Base-by-base conservation (phyloP, 768 basidiomycete genomes). In the Hemileccinum impolitum region DNA sequence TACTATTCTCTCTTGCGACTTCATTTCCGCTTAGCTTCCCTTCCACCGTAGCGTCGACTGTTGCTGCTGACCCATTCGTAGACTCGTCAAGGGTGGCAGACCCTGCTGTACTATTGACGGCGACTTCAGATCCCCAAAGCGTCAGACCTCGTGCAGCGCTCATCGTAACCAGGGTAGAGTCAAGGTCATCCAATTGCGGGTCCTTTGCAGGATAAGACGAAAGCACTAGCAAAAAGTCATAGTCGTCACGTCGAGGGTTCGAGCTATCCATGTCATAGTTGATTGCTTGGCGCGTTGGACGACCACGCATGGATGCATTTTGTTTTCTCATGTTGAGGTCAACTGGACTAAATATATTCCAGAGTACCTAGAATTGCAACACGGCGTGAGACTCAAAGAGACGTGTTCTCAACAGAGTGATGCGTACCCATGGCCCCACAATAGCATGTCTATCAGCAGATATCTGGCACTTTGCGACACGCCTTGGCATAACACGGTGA, bases 401-500 rank as follows among this genome's bases (percentile, higher is more conserved):
- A 15, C 39, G 12, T 40, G 18, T 25, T 28, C 8, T 26, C 42
- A 44, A 53, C 9, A 36, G 15, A 39, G 21, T 21, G 28, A 55
- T 39, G 43, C 76, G 53, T 60, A 85, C 86, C 81, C 77, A 80
- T 50, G 75, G 75, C 12, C 73, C 76, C 32, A 86, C 60, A 37
- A 59, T 56, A 14, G 63, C 68, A 59, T 86, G 86, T 38, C 77
- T 72, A 17, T 77, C 75, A 45, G 66, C 59, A 12, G 80, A 67
- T 48, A 87, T 81, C 5, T 65, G 58, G 35, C 76, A 66, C 44
- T 71, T 75, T 8, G 61, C 54, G 6, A 84, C 70, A 14, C 64
- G 69, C 50, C 71, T 66, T 11, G 78, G 68, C 48, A 76, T 71
- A 23, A 78, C 59, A 55, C 75, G 70, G 59, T 83, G 82, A 7